Evolutionary conservation across 176 grass and related monocot genomes (phyloP).

Genomic region (Olyra latifolia): DNA sequence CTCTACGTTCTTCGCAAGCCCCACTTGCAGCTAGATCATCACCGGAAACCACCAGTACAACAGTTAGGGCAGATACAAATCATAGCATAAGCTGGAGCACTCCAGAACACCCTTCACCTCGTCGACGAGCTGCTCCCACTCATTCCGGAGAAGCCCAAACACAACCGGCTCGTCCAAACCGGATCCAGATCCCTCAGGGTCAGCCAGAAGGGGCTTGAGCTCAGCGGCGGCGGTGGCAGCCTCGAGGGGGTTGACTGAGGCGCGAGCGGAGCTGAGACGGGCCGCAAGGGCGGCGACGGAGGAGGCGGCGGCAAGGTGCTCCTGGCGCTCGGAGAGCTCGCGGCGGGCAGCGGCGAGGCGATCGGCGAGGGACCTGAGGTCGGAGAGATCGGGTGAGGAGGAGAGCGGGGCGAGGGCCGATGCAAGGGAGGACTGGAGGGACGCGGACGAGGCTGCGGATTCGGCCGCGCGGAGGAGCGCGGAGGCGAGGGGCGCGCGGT

Average conservation of each 20-base stretch:
- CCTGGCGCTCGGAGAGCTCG: conserved; percentile 72
- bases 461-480: conserved; percentile 52
- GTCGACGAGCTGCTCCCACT: conserved; percentile 75
- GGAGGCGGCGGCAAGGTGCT: conserved; percentile 58
- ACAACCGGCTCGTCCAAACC: conserved; percentile 55
- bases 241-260: conserved; percentile 50
- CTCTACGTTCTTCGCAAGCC: conserved; percentile 53
- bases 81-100: background rate
- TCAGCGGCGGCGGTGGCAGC: conserved; percentile 48
- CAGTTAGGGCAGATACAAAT: conserved; percentile 38
- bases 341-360: conserved; percentile 53
- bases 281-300: conserved; percentile 48
- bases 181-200: conserved; percentile 30
- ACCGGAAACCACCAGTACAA: conserved; percentile 21
- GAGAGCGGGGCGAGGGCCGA: conserved; percentile 63
- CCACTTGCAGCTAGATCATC: conserved; percentile 68
- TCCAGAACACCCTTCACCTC: conserved; percentile 46
- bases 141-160: conserved; percentile 65
- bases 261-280: conserved; percentile 56
- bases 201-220: conserved; percentile 45
- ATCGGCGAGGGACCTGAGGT: conserved; percentile 61
- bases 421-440: conserved; percentile 43
- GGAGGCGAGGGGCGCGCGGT: conserved; percentile 58
- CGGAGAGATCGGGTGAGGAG: conserved; percentile 61
- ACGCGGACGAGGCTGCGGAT: conserved; percentile 37